Base-by-base conservation (phyloP, 805 yeast species). In the Sugiyamaella floridensis region DNA sequence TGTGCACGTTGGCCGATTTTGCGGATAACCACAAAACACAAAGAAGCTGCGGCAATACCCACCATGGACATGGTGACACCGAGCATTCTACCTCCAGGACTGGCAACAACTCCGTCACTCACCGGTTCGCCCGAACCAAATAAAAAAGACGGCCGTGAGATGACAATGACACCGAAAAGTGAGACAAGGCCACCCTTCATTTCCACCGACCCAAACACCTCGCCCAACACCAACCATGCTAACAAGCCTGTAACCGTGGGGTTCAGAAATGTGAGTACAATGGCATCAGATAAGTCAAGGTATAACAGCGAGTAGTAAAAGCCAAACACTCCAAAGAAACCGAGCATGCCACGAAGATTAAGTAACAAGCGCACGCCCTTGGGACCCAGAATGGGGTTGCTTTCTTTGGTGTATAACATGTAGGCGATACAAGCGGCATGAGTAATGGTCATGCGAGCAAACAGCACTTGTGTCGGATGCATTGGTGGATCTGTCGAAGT, bases 261-360 rank as follows among this genome's bases (percentile, higher is more conserved):
- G 0, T 82, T 74, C 61, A 89, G 67, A 59, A 89, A 89, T 1
- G 92, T 81, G 48, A 89, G 83, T 14, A 86, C 83, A 0, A 87
- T 83, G 0, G 95, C 86, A 63, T 89, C 97, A 10, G 90, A 82
- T 5, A 89, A 76, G 48, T 87, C 78, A 45, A 89, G 72, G 61
- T 85, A 86, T 69, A 80, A 75, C 57, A 89, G 70, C 0, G 95
- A 80, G 64, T 75, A 86, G 66, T 87, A 89, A 63, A 86, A 72
- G 3, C 92, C 84, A 62, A 83, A 83, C 5, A 89, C 95, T 2
- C 96, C 95, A 53, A 85, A 65, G 60, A 82, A 86, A 5, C 97
- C 97, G 14, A 81, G 74, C 1, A 76, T 47, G 0, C 96, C 96
- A 55, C 97, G 73, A 4, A 78, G 45, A 0, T 79, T 63, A 53